A percentile compares a stretch with the other conserved stretches of the same genome.
Evolutionary conservation across 1,284 basidiomycete genomes (phyloP).

Genomic region (Peniophora sp.): DNA sequence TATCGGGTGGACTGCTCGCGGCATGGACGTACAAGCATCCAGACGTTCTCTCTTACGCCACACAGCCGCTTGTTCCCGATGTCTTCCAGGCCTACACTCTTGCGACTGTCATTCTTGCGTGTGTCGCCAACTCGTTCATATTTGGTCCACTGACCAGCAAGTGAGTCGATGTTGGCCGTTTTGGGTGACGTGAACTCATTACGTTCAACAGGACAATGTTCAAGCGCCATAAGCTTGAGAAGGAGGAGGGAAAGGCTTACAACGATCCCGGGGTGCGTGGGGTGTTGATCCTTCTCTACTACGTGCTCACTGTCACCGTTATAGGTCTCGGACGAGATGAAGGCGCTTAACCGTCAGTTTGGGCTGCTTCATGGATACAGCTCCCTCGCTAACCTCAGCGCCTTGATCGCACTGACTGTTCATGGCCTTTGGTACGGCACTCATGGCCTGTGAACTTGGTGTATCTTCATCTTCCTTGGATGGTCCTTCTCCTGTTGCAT

Average conservation of each 20-base stretch:
- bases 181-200: background rate
- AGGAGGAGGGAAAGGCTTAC: slow-evolving; percentile 63
- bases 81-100: slow-evolving; percentile 69
- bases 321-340: slow-evolving; percentile 66
- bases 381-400: slow-evolving; percentile 55
- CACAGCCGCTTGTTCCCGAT: slow-evolving; percentile 45
- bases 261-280: slow-evolving; percentile 51
- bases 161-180: slow-evolving; percentile 29
- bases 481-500: too few species aligned
- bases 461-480: too few species aligned
- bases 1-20: slow-evolving; percentile 49
- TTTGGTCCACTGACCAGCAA: slow-evolving; percentile 63
- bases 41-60: slow-evolving; percentile 41
- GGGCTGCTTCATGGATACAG: slow-evolving; percentile 60
- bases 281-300: background rate
- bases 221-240: slow-evolving; percentile 65
- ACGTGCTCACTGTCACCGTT: slow-evolving; percentile 1
- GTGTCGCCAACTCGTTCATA: slow-evolving; percentile 50
- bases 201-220: slow-evolving; percentile 51
- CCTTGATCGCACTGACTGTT: slow-evolving; percentile 55
- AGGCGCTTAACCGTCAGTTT: slow-evolving; percentile 58
- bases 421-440: slow-evolving; percentile 70
- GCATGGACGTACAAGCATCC: slow-evolving; percentile 64
- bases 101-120: slow-evolving; percentile 37
- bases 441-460: slow-evolving; percentile 25